Evolutionary conservation across 805 yeast genomes (phyloP).

Genomic region (Hanseniaspora pseudoguilliermondii): DNA sequence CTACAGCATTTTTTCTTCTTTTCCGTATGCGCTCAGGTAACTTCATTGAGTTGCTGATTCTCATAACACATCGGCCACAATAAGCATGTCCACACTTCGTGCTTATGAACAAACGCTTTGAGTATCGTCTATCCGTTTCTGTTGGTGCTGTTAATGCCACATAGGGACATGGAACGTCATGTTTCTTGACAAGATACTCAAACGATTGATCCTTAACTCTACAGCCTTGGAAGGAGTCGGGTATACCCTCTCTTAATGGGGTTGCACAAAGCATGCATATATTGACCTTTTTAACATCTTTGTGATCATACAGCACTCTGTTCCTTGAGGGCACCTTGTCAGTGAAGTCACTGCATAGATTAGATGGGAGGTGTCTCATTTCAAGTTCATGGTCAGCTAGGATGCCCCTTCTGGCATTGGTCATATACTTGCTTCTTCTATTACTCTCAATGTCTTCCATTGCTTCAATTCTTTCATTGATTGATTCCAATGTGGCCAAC

Average conservation of each 20-base stretch:
- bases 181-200: constrained; percentile 24
- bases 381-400: background rate
- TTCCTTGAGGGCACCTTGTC: background rate
- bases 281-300: constrained; percentile 23
- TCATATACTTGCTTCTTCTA: background rate
- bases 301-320: no score
- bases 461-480: background rate
- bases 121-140: constrained; percentile 43
- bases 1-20: constrained; percentile 20
- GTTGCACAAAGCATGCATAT: constrained; percentile 62
- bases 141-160: constrained; percentile 41
- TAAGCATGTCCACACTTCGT: constrained; percentile 72
- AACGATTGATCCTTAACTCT: constrained; percentile 21
- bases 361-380: background rate
- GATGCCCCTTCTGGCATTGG: background rate
- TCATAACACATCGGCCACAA: constrained; percentile 73
- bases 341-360: background rate
- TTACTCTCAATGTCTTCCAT: background rate
- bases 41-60: constrained; percentile 36
- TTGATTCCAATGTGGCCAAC: background rate
- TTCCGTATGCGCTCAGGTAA: constrained; percentile 19
- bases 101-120: constrained; percentile 48
- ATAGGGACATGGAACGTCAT: constrained; percentile 50
- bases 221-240: constrained; percentile 34
- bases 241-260: constrained; percentile 61